These are phyloP conservation scores for Saturnispora kantuleensis DNA, from an alignment of 805 yeast genomes.

Conservation along the genomic window DNA sequence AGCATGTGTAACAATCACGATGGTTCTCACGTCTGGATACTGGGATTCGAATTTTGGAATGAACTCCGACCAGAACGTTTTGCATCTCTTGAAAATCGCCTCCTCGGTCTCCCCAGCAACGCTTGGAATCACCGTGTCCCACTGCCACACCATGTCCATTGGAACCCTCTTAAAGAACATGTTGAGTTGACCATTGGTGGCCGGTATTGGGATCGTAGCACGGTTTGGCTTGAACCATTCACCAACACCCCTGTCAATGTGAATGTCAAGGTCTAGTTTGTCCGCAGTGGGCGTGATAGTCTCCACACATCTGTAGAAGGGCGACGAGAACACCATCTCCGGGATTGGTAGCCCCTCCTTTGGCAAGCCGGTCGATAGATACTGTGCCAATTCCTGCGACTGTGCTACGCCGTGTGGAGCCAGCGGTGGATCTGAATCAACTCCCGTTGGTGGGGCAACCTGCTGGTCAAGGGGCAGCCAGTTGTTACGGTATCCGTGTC, in stretches of 20 bases:
- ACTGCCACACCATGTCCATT: conserved; percentile 32
- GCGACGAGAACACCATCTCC: conserved; percentile 64
- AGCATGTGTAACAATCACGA: conserved; percentile 84
- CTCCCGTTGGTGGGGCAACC: conserved; percentile 85
- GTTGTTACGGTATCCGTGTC: conserved; percentile 87
- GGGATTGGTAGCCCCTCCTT: conserved; percentile 39
- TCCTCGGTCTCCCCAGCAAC: conserved; percentile 62
- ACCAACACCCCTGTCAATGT: conserved; percentile 75
- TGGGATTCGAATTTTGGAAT: conserved; percentile 45
- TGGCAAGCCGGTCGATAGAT: conserved; percentile 32
- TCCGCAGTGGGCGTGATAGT: conserved; percentile 67
- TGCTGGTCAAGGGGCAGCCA: conserved; percentile 79
- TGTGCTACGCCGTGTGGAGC: conserved; percentile 86
- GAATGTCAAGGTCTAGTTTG: conserved; percentile 45
- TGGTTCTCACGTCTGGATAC: conserved; percentile 50
- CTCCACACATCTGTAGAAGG: conserved; percentile 84
- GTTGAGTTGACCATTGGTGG: conserved; percentile 36
- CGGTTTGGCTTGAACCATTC: conserved; percentile 84
- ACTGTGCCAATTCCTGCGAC: conserved; percentile 68
- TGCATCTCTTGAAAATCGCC: conserved; percentile 57
- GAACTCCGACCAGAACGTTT: conserved; percentile 43
- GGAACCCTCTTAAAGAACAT: conserved; percentile 44
- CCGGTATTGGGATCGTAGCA: conserved; percentile 61
- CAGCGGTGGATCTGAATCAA: conserved; percentile 80
- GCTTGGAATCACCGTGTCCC: conserved; percentile 50